These are phyloP conservation scores for Bruguiera sexangula DNA, from an alignment of 345 rosid species.

Conservation along the genomic window DNA sequence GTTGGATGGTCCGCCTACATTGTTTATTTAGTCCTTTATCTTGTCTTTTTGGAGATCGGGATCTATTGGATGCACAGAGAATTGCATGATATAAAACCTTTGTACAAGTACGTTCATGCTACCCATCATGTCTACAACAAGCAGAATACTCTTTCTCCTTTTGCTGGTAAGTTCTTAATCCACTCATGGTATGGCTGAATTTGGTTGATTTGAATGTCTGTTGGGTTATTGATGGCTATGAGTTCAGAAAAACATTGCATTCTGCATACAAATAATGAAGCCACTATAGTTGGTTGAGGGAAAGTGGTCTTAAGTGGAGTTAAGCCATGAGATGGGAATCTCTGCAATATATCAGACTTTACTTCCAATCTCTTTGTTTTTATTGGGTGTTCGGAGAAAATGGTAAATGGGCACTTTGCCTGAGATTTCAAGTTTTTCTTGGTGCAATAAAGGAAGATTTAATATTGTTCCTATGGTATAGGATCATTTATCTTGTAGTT, in stretches of 20 bases:
- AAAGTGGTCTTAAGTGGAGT: too few relatives aligned
- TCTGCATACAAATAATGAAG: too few relatives aligned
- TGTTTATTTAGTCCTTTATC: conserved; percentile 46
- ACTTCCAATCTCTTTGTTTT: background rate
- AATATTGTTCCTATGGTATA: too few relatives aligned
- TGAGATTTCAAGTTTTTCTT: background rate
- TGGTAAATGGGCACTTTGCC: background rate
- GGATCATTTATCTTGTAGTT: too few relatives aligned
- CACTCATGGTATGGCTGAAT: background rate
- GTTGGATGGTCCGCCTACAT: conserved; percentile 55
- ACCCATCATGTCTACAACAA: conserved; percentile 96
- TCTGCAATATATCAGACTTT: background rate
- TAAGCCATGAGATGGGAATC: background rate
- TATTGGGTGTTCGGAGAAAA: background rate
- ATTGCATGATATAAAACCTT: conserved; percentile 89
- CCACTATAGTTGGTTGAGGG: too few relatives aligned
- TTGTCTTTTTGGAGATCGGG: conserved; percentile 75
- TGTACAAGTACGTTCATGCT: conserved; percentile 84
- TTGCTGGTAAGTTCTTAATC: conserved; percentile 66
- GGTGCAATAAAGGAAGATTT: too few relatives aligned
- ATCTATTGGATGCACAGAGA: conserved; percentile 96
- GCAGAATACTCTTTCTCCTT: conserved; percentile 94
- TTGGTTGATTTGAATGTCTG: background rate
- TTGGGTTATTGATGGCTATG: background rate
- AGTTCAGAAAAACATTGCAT: background rate